These are phyloP conservation scores for Lepidium africanum DNA, from an alignment of 345 rosid genomes.

Conservation along the genomic window DNA sequence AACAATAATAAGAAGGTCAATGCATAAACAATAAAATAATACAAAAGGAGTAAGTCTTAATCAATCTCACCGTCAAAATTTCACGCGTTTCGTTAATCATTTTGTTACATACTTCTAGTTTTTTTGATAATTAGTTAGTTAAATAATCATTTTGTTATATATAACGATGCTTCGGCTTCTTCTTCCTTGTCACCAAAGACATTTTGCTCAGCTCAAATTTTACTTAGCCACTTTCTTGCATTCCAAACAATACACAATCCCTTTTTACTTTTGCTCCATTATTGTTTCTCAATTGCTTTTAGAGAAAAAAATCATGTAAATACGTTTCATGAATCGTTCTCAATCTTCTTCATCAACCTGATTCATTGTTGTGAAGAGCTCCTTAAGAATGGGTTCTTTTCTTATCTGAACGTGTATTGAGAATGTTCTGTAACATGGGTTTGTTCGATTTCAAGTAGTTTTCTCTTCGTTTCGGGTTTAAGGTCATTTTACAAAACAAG, in stretches of 20 bases:
- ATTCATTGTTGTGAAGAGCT: slow-evolving; percentile 18
- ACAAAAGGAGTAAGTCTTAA: no score
- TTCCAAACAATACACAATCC: slow-evolving; percentile 6
- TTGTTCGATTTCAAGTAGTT: slow-evolving; percentile 13
- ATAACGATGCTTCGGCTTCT: slow-evolving; percentile 14
- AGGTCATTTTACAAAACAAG: background rate
- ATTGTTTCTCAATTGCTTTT: slow-evolving; percentile 9
- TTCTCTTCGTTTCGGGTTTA: background rate
- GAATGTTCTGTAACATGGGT: slow-evolving; percentile 17
- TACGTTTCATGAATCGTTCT: background rate
- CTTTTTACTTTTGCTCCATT: background rate
- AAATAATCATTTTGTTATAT: background rate
- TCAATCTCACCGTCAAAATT: no score
- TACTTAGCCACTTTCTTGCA: slow-evolving; percentile 13
- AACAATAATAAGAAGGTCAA: no score
- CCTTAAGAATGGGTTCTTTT: background rate
- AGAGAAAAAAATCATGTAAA: slow-evolving; percentile 15
- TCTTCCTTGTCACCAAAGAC: slow-evolving; percentile 15
- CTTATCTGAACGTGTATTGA: background rate
- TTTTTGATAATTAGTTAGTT: background rate
- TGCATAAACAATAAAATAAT: no score
- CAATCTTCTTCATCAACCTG: slow-evolving; percentile 9
- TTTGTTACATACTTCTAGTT: background rate
- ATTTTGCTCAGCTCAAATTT: slow-evolving; percentile 8
- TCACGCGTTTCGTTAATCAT: background rate